Evolutionary conservation across 2,329 filamentous ascomycete genomes (phyloP), one percentile per base, ranked within the genome.

Genomic region (Xylariaceae sp.): DNA sequence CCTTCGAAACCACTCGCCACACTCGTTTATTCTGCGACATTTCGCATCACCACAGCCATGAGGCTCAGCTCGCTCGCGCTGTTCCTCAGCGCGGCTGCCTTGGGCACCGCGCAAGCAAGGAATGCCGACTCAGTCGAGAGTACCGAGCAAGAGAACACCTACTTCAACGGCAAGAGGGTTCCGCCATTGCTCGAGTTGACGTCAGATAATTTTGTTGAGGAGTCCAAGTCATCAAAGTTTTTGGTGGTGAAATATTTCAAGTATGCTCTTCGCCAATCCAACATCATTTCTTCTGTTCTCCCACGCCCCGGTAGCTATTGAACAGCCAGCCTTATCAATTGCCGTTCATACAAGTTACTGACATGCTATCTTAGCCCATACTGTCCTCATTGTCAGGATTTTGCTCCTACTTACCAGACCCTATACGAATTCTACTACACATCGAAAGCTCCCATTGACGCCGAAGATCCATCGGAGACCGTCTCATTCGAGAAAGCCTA

Each of bases 401-500:
- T 89, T 57, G 89, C 87, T 39, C 93, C 93, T 7, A 83, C 80
- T 38, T 96, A 81, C 73, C 89, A 97, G 66, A 96, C 90, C 4
- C 66, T 91, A 12, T 95, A 97, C 73, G 93, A 98, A 68, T 96
- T 83, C 65, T 98, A 96, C 70, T 72, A 88, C 69, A 96, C 90
- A 29, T 93, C 88, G 29, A 83, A 89, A 55, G 84, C 85, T 13
- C 68, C 83, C 62, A 54, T 71, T 67, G 55, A 70, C 64, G 52
- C 77, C 68, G 66, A 76, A 67, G 54, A 72, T 62, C 49, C 79
- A 67, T 67, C 74, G 31, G 65, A 67, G 12, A 47, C 50, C 8
- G 34, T 52, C 8, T 52, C 59, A 19, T 96, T 96, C 59, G 81
- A 83, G 24, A 74, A 83, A 41, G 93, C 82, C 63, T 97, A 97